phyloP scores from a whole-genome alignment of 208 protist genomes.

The Sergeia podlipaevii region DNA sequence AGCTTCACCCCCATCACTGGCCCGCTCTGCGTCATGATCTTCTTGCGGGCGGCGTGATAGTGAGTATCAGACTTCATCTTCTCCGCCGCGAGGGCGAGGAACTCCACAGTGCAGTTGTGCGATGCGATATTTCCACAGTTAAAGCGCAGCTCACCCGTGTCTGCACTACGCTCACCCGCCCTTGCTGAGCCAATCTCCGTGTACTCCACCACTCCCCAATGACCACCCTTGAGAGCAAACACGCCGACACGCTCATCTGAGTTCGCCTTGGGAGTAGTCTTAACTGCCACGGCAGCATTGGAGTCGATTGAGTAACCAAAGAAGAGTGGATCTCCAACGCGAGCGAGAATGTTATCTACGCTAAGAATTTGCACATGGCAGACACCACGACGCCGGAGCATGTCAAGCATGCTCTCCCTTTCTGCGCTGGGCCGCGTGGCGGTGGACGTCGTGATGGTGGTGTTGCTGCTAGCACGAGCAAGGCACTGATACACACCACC shows the following conservation, averaged over 20 bases:
- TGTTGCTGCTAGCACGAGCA: too few relatives aligned
- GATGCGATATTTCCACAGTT: conserved; percentile 97
- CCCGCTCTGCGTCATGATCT: conserved; percentile 80
- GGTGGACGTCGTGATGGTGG: background rate
- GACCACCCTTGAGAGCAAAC: conserved; percentile 72
- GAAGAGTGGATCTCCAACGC: conserved; percentile 94
- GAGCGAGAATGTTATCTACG: conserved; percentile 97
- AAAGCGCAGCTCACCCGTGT: conserved; percentile 87
- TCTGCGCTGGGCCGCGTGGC: background rate
- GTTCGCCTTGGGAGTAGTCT: conserved; percentile 87
- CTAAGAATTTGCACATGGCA: conserved; percentile 93
- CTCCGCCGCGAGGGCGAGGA: conserved; percentile 58
- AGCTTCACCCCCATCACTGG: conserved; percentile 88
- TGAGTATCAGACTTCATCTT: conserved; percentile 36
- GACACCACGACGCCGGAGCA: conserved; percentile 85
- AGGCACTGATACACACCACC: conserved; percentile 92
- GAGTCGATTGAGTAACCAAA: conserved; percentile 79
- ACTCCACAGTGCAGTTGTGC: conserved; percentile 89
- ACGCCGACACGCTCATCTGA: conserved; percentile 95
- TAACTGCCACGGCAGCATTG: conserved; percentile 86
- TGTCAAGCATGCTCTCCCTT: conserved; percentile 48
- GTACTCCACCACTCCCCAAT: conserved; percentile 97
- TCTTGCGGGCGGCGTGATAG: conserved; percentile 96
- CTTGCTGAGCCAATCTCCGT: conserved; percentile 93
- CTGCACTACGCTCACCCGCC: conserved; percentile 34